A percentile compares a stretch with the other conserved stretches of the same genome.
These are phyloP conservation scores for Xylaria digitata DNA, from an alignment of 2,329 filamentous ascomycete genomes.

Conservation along the genomic window DNA sequence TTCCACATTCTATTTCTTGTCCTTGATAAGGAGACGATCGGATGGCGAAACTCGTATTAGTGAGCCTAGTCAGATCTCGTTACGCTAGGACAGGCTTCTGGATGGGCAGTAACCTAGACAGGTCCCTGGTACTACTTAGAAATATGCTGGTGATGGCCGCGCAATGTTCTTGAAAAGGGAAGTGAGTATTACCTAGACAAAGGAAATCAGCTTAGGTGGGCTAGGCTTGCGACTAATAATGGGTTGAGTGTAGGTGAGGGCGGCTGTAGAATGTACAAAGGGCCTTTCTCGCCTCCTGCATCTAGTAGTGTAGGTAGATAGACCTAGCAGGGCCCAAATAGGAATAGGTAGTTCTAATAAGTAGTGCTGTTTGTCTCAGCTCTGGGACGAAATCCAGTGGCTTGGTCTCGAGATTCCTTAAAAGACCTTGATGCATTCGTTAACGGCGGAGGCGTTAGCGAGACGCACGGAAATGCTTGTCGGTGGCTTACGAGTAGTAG, in stretches of 20 bases:
- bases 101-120: too few species aligned
- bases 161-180: background rate
- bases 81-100: too few species aligned
- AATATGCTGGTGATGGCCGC: background rate
- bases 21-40: background rate
- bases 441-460: conserved; percentile 1
- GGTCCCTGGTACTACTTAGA: too few species aligned
- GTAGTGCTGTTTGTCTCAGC: too few species aligned
- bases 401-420: conserved; percentile 2
- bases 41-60: background rate
- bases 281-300: too few species aligned
- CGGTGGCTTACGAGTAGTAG: background rate
- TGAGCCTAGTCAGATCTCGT: background rate
- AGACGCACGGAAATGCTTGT: background rate
- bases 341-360: conserved; percentile 2
- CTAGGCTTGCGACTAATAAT: background rate
- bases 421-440: background rate
- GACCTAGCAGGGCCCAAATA: conserved; percentile 3
- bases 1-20: background rate
- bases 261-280: too few species aligned
- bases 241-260: background rate
- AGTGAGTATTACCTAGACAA: background rate
- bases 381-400: background rate
- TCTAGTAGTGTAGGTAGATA: too few species aligned
- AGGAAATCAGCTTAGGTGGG: background rate